Evolutionary conservation across 495 filamentous ascomycete species (phyloP), one percentile per base, ranked within the genome.

Genomic region (Annulohypoxylon moriforme): DNA sequence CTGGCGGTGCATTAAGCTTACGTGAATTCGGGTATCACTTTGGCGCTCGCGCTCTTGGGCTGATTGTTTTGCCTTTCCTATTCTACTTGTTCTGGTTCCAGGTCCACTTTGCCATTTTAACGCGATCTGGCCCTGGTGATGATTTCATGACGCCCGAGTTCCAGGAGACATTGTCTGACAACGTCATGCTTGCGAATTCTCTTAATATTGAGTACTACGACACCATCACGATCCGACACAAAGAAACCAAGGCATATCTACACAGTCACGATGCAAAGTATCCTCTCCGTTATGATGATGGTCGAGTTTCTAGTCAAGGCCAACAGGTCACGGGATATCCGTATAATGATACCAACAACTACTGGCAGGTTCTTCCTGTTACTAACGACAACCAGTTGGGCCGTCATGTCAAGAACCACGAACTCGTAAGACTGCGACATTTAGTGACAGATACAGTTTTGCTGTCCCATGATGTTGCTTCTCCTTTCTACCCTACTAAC

Each of bases 51-150:
- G 86, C 88, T 14, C 84, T 96, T 71, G 94, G 90, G 8, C 84
- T 99, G 38, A 93, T 98, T 71, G 74, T 97, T 46, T 87, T 98
- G 55, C 96, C 96, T 36, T 97, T 98, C 87, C 86, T 98, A 72
- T 96, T 98, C 81, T 99, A 98, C 79, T 87, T 99, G 29, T 99
- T 99, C 85, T 99, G 96, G 96, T 99, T 99, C 89, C 96, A 98
- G 84, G 94, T 98, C 31, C 96, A 99, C 81, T 98, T 99, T 78
- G 86, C 93, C 24, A 92, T 99, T 74, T 85, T 99, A 59, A 91
- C 84, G 42, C 87, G 90, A 55, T 98, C 94, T 36, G 96, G 96
- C 31, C 96, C 96, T 47, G 96, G 96, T 42, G 96, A 99, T 75
- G 96, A 99, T 67, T 99, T 99, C 83, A 99, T 99, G 96, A 93